Conservation (phyloP, 306 rosid genomes). For the Lathyrus tuberosus region DNA sequence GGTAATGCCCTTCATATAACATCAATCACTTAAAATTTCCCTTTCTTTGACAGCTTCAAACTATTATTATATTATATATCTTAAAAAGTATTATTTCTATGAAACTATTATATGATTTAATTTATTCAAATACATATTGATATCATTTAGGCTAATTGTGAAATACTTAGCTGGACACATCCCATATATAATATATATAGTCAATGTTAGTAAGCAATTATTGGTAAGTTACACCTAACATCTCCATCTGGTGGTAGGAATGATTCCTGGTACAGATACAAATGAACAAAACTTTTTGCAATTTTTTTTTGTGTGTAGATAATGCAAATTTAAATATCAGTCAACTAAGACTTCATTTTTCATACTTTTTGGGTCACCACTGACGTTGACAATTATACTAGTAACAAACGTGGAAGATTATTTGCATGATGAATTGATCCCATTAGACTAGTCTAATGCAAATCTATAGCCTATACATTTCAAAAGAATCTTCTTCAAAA, state of each 20-base stretch:
- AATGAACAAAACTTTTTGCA: constrained; percentile 30
- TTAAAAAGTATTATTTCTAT: neutral
- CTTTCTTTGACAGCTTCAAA: neutral
- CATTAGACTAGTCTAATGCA: too few relatives aligned
- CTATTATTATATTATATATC: too few relatives aligned
- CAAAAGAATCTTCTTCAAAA: too few relatives aligned
- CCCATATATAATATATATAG: neutral
- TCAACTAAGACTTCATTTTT: constrained; percentile 28
- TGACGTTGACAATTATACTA: neutral
- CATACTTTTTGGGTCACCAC: constrained; percentile 5
- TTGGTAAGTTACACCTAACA: constrained; percentile 38
- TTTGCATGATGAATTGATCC: neutral
- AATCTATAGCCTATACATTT: too few relatives aligned
- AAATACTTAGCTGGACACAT: too few relatives aligned
- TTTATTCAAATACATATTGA: neutral
- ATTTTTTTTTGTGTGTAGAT: neutral
- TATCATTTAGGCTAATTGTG: too few relatives aligned
- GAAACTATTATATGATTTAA: neutral
- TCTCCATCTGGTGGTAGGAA: constrained; percentile 14
- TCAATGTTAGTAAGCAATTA: constrained; percentile 24
- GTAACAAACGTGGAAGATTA: neutral
- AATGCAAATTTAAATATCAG: constrained; percentile 16
- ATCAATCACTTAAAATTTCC: neutral
- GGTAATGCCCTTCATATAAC: neutral
- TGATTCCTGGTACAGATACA: constrained; percentile 17